Evolutionary conservation across 2,329 filamentous ascomycete species (phyloP).

Genomic region (Talaromyces atroroseus): DNA sequence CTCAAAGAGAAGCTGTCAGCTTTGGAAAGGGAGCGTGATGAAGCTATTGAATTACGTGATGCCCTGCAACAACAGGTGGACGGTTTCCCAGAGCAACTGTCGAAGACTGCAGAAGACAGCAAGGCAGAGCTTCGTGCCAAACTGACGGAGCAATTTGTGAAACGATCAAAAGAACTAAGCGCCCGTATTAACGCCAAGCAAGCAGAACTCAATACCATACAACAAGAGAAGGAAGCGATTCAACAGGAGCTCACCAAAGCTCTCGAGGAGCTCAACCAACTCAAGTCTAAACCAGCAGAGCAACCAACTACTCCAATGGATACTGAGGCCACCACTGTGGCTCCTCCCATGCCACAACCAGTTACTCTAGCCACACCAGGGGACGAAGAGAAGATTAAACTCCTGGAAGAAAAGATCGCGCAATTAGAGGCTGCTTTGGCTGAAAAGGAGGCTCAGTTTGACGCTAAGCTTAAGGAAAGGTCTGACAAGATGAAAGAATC

Average conservation of each 20-base stretch:
- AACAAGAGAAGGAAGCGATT: conserved; percentile 62
- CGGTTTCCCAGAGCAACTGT: conserved; percentile 44
- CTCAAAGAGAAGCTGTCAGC: conserved; percentile 71
- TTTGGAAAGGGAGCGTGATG: conserved; percentile 62
- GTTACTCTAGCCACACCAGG: conserved; percentile 16
- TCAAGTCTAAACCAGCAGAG: conserved; percentile 51
- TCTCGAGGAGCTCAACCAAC: conserved; percentile 51
- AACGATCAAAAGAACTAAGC: conserved; percentile 58
- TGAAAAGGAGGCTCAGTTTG: conserved; percentile 47
- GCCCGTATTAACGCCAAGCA: conserved; percentile 54
- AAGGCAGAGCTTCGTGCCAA: conserved; percentile 45
- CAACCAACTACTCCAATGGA: conserved; percentile 30
- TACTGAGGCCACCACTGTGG: conserved; percentile 49
- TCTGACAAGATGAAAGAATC: conserved; percentile 59
- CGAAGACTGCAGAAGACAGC: conserved; percentile 40
- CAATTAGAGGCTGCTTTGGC: conserved; percentile 48
- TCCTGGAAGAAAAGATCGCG: conserved; percentile 56
- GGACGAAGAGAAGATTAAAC: conserved; percentile 55
- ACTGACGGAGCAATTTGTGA: conserved; percentile 50
- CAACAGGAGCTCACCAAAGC: conserved; percentile 61
- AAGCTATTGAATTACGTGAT: conserved; percentile 52
- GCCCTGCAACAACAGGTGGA: conserved; percentile 47
- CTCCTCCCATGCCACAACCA: conserved; percentile 16
- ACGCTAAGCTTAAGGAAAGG: conserved; percentile 44
- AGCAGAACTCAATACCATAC: conserved; percentile 40